Conservation (phyloP, 1,139 yeast genomes). For the Yamadazyma sp. region DNA sequence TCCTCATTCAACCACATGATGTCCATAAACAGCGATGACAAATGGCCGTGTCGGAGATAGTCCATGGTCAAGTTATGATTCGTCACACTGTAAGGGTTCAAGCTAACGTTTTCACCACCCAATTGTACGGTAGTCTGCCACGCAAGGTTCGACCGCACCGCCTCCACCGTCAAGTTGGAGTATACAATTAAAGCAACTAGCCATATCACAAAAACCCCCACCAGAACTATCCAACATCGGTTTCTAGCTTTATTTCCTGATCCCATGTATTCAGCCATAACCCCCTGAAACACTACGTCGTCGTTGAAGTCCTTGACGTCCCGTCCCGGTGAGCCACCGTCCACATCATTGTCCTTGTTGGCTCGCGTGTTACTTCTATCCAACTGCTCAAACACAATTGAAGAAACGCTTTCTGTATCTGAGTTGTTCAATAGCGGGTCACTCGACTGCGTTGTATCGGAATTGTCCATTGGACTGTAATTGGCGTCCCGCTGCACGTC, state of each 20-base stretch:
- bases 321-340: neutral
- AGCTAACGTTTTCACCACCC: constrained; percentile 31
- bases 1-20: constrained; percentile 30
- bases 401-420: constrained; percentile 20
- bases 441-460: neutral
- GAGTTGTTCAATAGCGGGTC: neutral
- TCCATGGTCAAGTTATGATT: constrained; percentile 33
- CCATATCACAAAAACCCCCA: constrained; percentile 23
- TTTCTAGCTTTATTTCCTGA: constrained; percentile 7
- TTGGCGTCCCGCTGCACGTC: constrained; percentile 9
- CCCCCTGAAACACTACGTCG: constrained; percentile 26
- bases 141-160: constrained; percentile 20
- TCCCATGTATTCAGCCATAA: constrained; percentile 20
- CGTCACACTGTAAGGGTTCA: constrained; percentile 29
- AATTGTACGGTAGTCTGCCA: constrained; percentile 30
- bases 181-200: constrained; percentile 28
- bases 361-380: constrained; percentile 4
- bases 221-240: constrained; percentile 10
- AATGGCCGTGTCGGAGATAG: constrained; percentile 24
- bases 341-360: constrained; percentile 2
- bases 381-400: constrained; percentile 29
- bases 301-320: constrained; percentile 21
- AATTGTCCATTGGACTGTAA: neutral
- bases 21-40: constrained; percentile 18
- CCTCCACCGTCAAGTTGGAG: constrained; percentile 25